phyloP scores from a whole-genome alignment of 768 basidiomycete species.

The Leccinum pellstonianum region DNA sequence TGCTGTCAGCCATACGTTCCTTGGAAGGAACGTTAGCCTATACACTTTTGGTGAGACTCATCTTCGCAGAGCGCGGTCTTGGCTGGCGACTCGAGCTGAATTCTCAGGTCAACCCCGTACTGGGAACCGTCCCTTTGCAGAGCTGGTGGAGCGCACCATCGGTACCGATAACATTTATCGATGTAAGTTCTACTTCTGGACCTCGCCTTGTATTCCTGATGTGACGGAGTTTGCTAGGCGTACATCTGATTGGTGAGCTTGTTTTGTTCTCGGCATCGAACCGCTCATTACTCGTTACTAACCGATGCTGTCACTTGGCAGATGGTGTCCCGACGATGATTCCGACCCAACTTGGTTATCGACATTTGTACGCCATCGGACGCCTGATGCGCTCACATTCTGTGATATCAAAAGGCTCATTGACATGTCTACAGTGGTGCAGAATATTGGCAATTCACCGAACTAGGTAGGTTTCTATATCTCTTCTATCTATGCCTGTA shows the following conservation, averaged over 20 bases:
- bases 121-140: conserved; percentile 42
- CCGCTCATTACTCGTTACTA: neutral
- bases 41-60: conserved; percentile 46
- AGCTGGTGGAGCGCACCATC: conserved; percentile 38
- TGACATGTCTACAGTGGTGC: conserved; percentile 25
- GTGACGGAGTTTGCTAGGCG: conserved; percentile 27
- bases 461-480: conserved; percentile 32
- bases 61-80: neutral
- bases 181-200: conserved; percentile 26
- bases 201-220: neutral
- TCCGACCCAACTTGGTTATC: conserved; percentile 44
- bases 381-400: conserved; percentile 13
- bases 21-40: conserved; percentile 26
- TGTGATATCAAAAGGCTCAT: neutral
- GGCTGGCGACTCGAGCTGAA: neutral
- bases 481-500: neutral
- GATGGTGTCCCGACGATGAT: conserved; percentile 56
- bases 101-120: conserved; percentile 48
- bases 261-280: neutral
- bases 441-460: conserved; percentile 51
- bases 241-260: conserved; percentile 43
- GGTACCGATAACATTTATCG: conserved; percentile 42
- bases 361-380: conserved; percentile 37
- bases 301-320: conserved; percentile 14
- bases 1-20: conserved; percentile 32